phyloP scores from a whole-genome alignment of 805 yeast species.

The Ogataea haglerorum region DNA sequence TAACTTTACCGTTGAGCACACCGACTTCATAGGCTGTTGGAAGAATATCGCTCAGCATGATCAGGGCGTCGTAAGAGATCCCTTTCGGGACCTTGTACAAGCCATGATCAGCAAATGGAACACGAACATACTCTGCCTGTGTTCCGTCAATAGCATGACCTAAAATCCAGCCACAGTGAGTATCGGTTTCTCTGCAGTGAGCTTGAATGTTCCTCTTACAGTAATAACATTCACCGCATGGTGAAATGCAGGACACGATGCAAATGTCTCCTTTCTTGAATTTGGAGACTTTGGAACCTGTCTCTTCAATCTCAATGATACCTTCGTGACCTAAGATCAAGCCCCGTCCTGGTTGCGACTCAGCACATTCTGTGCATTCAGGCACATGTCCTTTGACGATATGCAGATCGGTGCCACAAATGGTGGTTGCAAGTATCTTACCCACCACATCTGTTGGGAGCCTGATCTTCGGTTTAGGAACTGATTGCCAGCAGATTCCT shows the following conservation, averaged over 20 bases:
- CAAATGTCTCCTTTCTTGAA: constrained; percentile 57
- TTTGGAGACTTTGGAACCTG: constrained; percentile 46
- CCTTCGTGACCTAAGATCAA: constrained; percentile 61
- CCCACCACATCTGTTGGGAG: constrained; percentile 55
- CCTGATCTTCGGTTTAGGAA: constrained; percentile 41
- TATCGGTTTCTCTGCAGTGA: constrained; percentile 45
- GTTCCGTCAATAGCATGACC: constrained; percentile 66
- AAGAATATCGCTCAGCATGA: constrained; percentile 60
- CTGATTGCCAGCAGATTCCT: constrained; percentile 34
- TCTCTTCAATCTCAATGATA: constrained; percentile 47
- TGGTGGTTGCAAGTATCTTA: constrained; percentile 54
- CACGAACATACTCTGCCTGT: constrained; percentile 57
- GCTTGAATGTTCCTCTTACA: constrained; percentile 54
- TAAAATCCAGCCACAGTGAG: constrained; percentile 47
- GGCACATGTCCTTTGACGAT: constrained; percentile 60
- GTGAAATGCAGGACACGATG: constrained; percentile 62
- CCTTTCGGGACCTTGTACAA: constrained; percentile 33
- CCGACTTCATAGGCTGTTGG: constrained; percentile 71
- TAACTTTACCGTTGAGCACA: constrained; percentile 51
- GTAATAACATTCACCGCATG: constrained; percentile 59
- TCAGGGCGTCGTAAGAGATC: constrained; percentile 43
- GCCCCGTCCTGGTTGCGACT: constrained; percentile 21
- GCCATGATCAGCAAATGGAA: constrained; percentile 47
- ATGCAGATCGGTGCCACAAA: constrained; percentile 65
- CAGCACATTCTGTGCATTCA: constrained; percentile 40